A percentile compares a stretch with the other conserved stretches of the same genome.
These are phyloP conservation scores for Psilocybe mexicana DNA, from an alignment of 1,284 basidiomycete genomes.

Conservation along the genomic window DNA sequence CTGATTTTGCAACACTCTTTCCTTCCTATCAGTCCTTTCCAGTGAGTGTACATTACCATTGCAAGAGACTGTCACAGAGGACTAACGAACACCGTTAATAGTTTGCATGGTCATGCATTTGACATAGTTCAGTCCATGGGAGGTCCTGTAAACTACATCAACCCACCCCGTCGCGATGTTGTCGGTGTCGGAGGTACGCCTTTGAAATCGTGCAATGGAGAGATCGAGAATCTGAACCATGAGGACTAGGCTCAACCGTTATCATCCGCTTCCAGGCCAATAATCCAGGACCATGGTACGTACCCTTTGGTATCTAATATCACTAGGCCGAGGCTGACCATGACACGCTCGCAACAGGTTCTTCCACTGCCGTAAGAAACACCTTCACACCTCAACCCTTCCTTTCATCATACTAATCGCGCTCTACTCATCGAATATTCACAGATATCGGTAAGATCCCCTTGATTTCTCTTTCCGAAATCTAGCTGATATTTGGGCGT, in stretches of 20 bases:
- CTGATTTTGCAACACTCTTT: background rate
- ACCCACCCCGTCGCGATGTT: slow-evolving; percentile 33
- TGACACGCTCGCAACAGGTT: slow-evolving; percentile 34
- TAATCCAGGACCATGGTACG: slow-evolving; percentile 35
- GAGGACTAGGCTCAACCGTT: slow-evolving; percentile 33
- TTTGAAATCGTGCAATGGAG: slow-evolving; percentile 2
- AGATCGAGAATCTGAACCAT: background rate
- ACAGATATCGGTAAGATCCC: slow-evolving; percentile 14
- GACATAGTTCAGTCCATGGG: slow-evolving; percentile 39
- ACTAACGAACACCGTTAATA: background rate
- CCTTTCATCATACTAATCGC: slow-evolving; percentile 4
- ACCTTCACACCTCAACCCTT: background rate
- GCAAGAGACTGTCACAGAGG: background rate
- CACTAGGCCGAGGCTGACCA: slow-evolving; percentile 10
- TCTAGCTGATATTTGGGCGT: background rate
- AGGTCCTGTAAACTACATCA: slow-evolving; percentile 35
- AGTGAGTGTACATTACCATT: slow-evolving; percentile 13
- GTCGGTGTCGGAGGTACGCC: slow-evolving; percentile 17
- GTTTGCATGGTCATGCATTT: slow-evolving; percentile 36
- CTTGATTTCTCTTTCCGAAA: background rate
- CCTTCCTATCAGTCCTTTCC: slow-evolving; percentile 23
- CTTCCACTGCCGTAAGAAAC: slow-evolving; percentile 37
- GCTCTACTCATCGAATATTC: too few relatives aligned
- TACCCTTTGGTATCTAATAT: slow-evolving; percentile 24
- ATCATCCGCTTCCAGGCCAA: slow-evolving; percentile 39